A percentile compares a stretch with the other conserved stretches of the same genome.
Conservation (phyloP, 257 asterid genomes). For the Solanum ossicruentum region DNA sequence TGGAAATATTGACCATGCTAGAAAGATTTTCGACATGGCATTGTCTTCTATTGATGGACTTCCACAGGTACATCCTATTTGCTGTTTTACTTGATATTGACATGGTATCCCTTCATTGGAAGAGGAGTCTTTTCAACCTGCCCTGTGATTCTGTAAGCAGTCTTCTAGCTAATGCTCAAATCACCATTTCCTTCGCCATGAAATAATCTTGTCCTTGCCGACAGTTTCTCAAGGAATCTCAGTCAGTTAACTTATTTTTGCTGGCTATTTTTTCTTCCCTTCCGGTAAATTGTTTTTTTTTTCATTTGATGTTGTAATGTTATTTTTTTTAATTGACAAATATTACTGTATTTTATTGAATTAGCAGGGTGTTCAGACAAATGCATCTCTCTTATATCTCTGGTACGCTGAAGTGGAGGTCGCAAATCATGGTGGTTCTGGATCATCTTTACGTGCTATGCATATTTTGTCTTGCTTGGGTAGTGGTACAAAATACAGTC, state of each 20-base stretch:
- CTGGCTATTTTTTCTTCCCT: background rate
- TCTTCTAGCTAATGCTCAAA: background rate
- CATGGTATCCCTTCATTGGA: background rate
- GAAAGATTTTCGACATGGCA: slow-evolving; percentile 96
- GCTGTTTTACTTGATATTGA: background rate
- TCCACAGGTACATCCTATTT: slow-evolving; percentile 45
- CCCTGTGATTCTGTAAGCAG: background rate
- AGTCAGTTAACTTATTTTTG: background rate
- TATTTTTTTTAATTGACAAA: no score
- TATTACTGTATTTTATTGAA: background rate
- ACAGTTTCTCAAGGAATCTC: background rate
- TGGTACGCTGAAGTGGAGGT: slow-evolving; percentile 95
- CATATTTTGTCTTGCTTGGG: slow-evolving; percentile 87
- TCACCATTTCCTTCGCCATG: background rate
- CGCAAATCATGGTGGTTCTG: slow-evolving; percentile 34
- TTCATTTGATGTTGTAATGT: background rate
- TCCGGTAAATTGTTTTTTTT: background rate
- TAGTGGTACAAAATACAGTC: slow-evolving; percentile 53
- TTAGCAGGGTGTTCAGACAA: slow-evolving; percentile 46
- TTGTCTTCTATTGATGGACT: slow-evolving; percentile 73
- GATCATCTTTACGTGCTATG: slow-evolving; percentile 56
- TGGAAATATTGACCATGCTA: slow-evolving; percentile 76
- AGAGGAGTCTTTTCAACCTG: background rate
- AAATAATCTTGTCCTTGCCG: background rate
- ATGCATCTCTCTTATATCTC: slow-evolving; percentile 60